These are phyloP conservation scores for Marasmius sp. DNA, from an alignment of 1,284 basidiomycete genomes.

Conservation along the genomic window DNA sequence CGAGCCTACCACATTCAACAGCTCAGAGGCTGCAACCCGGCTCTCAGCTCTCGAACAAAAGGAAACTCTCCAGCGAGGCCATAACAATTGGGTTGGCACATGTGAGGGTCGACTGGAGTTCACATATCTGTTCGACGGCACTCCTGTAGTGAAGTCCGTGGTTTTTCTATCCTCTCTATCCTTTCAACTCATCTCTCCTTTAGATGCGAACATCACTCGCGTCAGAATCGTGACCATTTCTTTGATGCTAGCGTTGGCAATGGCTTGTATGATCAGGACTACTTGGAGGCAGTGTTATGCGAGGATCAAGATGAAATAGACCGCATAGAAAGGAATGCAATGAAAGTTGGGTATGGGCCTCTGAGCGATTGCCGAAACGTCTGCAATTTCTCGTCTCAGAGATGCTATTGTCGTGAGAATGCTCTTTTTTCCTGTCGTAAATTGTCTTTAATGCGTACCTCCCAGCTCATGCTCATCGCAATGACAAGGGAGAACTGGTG, in stretches of 20 bases:
- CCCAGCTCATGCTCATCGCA: neutral
- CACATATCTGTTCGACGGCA: slow-evolving; percentile 5
- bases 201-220: slow-evolving; percentile 21
- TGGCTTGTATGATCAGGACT: slow-evolving; percentile 17
- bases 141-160: slow-evolving; percentile 6
- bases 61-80: neutral
- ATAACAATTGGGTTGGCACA: neutral
- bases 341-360: slow-evolving; percentile 18
- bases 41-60: neutral
- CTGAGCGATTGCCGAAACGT: slow-evolving; percentile 13
- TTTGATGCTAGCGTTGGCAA: slow-evolving; percentile 12
- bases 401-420: slow-evolving; percentile 19
- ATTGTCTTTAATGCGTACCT: too few relatives aligned
- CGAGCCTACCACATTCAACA: neutral
- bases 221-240: slow-evolving; percentile 14
- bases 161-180: neutral
- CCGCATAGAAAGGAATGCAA: slow-evolving; percentile 16
- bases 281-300: slow-evolving; percentile 22
- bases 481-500: slow-evolving; percentile 8
- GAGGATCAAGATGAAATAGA: slow-evolving; percentile 20
- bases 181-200: neutral
- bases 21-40: neutral
- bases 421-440: neutral
- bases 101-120: slow-evolving; percentile 16
- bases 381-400: slow-evolving; percentile 11